Base-by-base conservation (phyloP, 2,329 filamentous ascomycete species). In the Sarocladium kiliense region DNA sequence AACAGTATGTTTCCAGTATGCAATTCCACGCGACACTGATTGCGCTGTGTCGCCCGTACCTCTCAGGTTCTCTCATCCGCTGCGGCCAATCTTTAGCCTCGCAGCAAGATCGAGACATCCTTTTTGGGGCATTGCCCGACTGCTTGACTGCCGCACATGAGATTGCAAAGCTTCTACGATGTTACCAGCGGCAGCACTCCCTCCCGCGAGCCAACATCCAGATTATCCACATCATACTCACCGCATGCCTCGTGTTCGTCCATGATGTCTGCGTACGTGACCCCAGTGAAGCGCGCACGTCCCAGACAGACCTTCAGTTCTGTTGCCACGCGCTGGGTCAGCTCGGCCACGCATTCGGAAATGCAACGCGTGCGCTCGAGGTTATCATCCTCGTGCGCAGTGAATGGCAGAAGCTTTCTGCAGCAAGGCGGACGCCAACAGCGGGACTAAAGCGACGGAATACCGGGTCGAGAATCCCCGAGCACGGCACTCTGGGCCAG, bases 191-290 rank as follows among this genome's bases (percentile, higher is more conserved):
- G n/a, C n/a, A n/a, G n/a, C n/a, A n/a, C n/a, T n/a, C n/a, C n/a
- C n/a, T n/a, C n/a, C n/a, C n/a, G n/a, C n/a, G n/a, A n/a, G n/a
- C n/a, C n/a, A n/a, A n/a, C 21, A 56, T 59, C n/a, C 60, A 62
- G 36, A 58, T 61, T 16, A 60, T 63, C 1, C 59, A 61, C 55
- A 58, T 64, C 12, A 57, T 62, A 11, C 58, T 64, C 47, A 63
- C 61, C 2, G 60, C 62, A 1, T 58, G 55, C 10, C 50, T 60
- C 1, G 54, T 58, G 2, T 57, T 62, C 34, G 59, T 64, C n/a
- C 53, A 61, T 53, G 59, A 60, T 39, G 42, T 62, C 25, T 49
- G 60, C 41, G 51, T 58, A 14, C 34, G 54, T 6, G 18, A 34
- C 16, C 56, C 58, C 19, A 21, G 34, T 3, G 54, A 60, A 19